Percentiles rank a stretch among this genome's conserved stretches.
Conservation (phyloP, 495 filamentous ascomycete genomes). For the Articulospora tetracladia region DNA sequence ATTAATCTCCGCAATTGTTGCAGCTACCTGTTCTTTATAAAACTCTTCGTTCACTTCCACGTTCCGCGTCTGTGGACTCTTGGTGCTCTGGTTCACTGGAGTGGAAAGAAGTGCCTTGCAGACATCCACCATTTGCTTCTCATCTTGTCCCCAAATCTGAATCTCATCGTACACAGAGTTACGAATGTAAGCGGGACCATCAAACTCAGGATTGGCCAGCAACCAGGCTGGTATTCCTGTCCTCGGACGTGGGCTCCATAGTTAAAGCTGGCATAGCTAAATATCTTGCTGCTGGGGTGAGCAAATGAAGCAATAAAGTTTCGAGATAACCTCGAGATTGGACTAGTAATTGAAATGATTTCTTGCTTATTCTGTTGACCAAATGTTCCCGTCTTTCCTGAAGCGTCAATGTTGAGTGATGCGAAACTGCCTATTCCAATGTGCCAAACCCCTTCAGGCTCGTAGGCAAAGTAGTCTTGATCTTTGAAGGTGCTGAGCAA, state of each 20-base stretch:
- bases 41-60: neutral
- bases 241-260: constrained; percentile 10
- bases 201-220: constrained; percentile 11
- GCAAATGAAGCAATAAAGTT: neutral
- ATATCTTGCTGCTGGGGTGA: neutral
- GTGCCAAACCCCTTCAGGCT: constrained; percentile 2
- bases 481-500: neutral
- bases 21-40: constrained; percentile 1
- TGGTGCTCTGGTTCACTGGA: too few relatives aligned
- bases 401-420: neutral
- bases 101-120: too few relatives aligned
- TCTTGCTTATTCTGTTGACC: neutral
- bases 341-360: neutral
- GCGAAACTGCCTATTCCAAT: constrained; percentile 1
- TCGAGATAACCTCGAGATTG: neutral
- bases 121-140: neutral
- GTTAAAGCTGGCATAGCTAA: constrained; percentile 12
- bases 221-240: constrained; percentile 1
- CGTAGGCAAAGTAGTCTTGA: constrained; percentile 1
- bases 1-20: constrained; percentile 3
- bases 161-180: neutral
- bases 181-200: constrained; percentile 5
- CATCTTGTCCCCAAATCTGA: neutral
- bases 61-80: neutral
- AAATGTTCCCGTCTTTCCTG: neutral